A percentile compares a stretch with the other conserved stretches of the same genome.
These are phyloP conservation scores for Solanum arcanum DNA, from an alignment of 257 asterid genomes.

Conservation along the genomic window DNA sequence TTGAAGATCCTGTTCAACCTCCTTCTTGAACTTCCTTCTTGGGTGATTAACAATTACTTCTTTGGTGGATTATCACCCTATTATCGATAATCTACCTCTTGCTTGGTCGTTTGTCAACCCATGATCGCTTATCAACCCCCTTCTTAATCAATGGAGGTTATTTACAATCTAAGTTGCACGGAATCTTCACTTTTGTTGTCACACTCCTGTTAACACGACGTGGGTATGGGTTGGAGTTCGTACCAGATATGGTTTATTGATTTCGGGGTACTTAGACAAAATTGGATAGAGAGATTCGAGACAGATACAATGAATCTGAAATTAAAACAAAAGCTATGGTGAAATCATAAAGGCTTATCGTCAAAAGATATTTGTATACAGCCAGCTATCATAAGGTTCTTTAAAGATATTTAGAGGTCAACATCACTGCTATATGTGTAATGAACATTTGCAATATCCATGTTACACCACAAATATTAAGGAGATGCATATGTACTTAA, in stretches of 20 bases:
- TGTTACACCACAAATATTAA: too few species aligned
- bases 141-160: neutral
- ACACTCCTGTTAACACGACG: neutral
- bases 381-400: too few species aligned
- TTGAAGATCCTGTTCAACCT: neutral
- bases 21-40: neutral
- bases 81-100: too few species aligned
- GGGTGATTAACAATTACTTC: neutral
- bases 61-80: neutral
- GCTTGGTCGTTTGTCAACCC: neutral
- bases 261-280: neutral
- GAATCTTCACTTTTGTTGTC: neutral
- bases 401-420: too few species aligned
- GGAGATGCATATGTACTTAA: too few species aligned
- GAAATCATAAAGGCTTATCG: too few species aligned
- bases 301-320: neutral
- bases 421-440: too few species aligned
- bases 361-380: too few species aligned
- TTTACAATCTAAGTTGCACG: neutral
- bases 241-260: neutral
- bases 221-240: neutral
- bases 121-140: neutral
- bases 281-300: neutral
- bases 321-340: too few species aligned
- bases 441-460: too few species aligned